Conservation (phyloP, 2,329 filamentous ascomycete genomes). For the Lomentospora prolificans region DNA sequence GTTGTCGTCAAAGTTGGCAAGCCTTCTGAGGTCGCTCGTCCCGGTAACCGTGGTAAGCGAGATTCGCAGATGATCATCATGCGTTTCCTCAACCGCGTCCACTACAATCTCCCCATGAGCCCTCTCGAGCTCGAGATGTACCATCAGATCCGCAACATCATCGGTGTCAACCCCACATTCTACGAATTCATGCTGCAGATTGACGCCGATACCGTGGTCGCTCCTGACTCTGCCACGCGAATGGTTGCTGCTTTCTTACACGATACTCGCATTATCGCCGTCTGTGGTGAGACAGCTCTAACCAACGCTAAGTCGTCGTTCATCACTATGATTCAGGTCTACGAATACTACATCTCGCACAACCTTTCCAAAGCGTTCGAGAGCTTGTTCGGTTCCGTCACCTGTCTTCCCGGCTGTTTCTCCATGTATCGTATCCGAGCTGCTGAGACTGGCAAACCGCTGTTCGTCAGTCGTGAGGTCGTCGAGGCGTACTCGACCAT, state of each 20-base stretch:
- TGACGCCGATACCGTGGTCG: conserved; percentile 93
- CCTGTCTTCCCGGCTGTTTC: conserved; percentile 97
- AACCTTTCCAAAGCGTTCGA: conserved; percentile 96
- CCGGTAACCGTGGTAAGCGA: conserved; percentile 97
- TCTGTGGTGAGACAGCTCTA: conserved; percentile 89
- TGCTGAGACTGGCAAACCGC: conserved; percentile 85
- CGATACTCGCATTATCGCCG: conserved; percentile 85
- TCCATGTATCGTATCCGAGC: conserved; percentile 97
- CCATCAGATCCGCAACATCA: conserved; percentile 97
- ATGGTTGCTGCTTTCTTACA: conserved; percentile 86
- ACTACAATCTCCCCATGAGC: conserved; percentile 95
- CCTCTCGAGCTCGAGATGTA: conserved; percentile 97
- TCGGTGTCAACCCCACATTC: conserved; percentile 95
- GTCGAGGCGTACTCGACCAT: conserved; percentile 83
- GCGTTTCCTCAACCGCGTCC: conserved; percentile 97
- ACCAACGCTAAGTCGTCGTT: conserved; percentile 90
- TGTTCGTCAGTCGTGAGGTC: conserved; percentile 91
- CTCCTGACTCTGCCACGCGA: conserved; percentile 77
- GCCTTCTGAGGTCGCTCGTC: conserved; percentile 87
- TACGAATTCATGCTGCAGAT: conserved; percentile 97
- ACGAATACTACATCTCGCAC: conserved; percentile 99
- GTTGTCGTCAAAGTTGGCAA: conserved; percentile 97
- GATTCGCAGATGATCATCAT: conserved; percentile 98
- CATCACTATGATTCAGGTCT: conserved; percentile 98
- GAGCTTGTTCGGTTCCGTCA: conserved; percentile 92